Evolutionary conservation across 208 protist genomes (phyloP), one percentile per base, ranked within the genome.

Genomic region (Trypanosoma melophagium): DNA sequence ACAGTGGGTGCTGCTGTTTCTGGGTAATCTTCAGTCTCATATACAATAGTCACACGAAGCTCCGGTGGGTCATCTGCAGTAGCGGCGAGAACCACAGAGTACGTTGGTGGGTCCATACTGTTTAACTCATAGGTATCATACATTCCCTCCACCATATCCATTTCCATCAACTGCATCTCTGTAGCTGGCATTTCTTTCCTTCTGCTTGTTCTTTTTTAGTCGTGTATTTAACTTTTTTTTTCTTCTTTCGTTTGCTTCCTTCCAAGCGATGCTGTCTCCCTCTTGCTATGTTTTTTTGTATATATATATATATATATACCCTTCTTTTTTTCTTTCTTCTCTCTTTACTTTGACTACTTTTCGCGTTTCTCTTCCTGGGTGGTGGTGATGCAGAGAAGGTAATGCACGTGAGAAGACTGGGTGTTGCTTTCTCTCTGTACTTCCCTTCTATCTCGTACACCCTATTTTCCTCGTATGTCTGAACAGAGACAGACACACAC

Each of bases 121-220:
- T 82, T 45, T 35, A 88, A 74, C 63, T 79, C 77, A 72, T 81
- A 96, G 14, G 85, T 85, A 71, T 96, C 90, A 74, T 96, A 96
- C 90, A 96, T 96, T 16, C 86, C 80, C 69, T 93, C 70, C 72
- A 96, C 86, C 87, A 94, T 94, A 50, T 96, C 90, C 80, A 94
- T 92, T 72, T 96, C 90, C 90, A 96, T 96, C 80, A 81, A 56
- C 71, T 96, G 90, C 79, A 87, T 83, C 13, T 94, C 87, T 1
- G 83, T 94, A 12, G 83, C 66, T 8, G 88, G 83, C 89, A 94
- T 94, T 25, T 14, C 58, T 38, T 40, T 22, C 0, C 14, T 21
- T 54, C 1, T 35, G 28, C 28, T 47, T 59, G n/a, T 38, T 22
- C 31, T 3, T 44, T 25, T 55, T 19, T 53, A 13, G 4, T 61